Base-by-base conservation (phyloP, 306 rosid genomes). In the Cucumis hystrix region DNA sequence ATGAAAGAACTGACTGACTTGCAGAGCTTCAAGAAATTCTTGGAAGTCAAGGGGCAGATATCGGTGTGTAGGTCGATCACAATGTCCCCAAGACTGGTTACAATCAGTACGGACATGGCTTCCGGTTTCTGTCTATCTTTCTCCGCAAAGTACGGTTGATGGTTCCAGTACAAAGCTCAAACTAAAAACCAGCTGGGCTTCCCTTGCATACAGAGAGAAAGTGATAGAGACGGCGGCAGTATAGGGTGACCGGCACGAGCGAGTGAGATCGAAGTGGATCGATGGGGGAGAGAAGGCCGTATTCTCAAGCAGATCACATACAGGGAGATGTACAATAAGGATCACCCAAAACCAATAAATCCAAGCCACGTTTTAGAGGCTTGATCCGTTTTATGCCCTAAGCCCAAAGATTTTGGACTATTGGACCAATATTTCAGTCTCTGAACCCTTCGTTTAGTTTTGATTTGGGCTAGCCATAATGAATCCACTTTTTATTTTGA, bases 11-110 rank as follows among this genome's bases (percentile, higher is more conserved):
- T 1, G 47, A 82, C 90, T 81, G 0, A 91, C 97, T 88, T 92
- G 93, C 97, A 92, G 49, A 95, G 96, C 89, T 95, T 95, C 82
- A 95, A 61, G 93, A 95, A 95, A 78, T 92, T 95, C 75, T 95
- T 95, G 84, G 86, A 76, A 77, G 98, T 92, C 79, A 92, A 72
- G 73, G 98, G 97, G 83, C 98, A 95, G 73, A 83, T 87, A 23
- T 86, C 90, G 2, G 93, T 62, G 85, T 80, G 83, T 83, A 95
- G 84, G 84, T 95, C 98, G 49, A 95, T 76, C 10, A 95, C 97
- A 45, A 92, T 51, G 80, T 95, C 97, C 3, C 98, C 97, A 60
- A 90, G 84, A 84, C 97, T 95, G 12, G 98, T 95, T 63, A 92
- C 98, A 8, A 90, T 86, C 45, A 95, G 76, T 72, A 95, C 98